Conservation (phyloP, 768 basidiomycete genomes). For the Tylopilus rubrobrunneus region DNA sequence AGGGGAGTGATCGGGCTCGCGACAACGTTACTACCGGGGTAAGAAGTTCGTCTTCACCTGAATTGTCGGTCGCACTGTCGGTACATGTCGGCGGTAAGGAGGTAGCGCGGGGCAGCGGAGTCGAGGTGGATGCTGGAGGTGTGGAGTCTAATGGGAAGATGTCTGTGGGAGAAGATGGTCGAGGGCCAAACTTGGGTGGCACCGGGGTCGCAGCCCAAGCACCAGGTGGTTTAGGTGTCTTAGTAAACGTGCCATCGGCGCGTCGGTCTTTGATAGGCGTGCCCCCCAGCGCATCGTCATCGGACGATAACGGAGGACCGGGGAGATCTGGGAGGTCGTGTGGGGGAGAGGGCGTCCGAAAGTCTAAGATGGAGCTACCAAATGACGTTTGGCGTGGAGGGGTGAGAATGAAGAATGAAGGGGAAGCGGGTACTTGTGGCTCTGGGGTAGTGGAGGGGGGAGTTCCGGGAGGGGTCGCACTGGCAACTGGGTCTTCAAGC, state of each 20-base stretch:
- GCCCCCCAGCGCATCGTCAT: constrained; percentile 40
- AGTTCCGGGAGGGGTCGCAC: constrained; percentile 25
- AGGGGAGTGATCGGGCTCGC: constrained; percentile 42
- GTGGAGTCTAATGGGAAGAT: constrained; percentile 24
- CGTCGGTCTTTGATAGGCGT: constrained; percentile 20
- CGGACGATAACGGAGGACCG: constrained; percentile 54
- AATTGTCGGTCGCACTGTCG: constrained; percentile 15
- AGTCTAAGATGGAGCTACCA: constrained; percentile 42
- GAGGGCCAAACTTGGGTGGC: constrained; percentile 17
- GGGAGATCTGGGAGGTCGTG: constrained; percentile 63
- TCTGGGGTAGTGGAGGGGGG: constrained; percentile 14
- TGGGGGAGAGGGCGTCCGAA: constrained; percentile 63
- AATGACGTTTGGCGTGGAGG: constrained; percentile 46
- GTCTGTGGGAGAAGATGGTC: constrained; percentile 14
- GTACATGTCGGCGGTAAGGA: constrained; percentile 14
- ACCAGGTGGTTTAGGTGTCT: constrained; percentile 46
- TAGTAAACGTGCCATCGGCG: constrained; percentile 28
- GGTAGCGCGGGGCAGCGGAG: constrained; percentile 17
- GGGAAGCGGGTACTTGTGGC: not conserved
- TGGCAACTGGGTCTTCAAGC: constrained; percentile 7
- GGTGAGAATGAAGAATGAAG: constrained; percentile 36
- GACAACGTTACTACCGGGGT: constrained; percentile 52
- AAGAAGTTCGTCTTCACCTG: constrained; percentile 24
- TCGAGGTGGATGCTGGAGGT: constrained; percentile 25
- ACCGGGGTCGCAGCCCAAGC: constrained; percentile 43